Percentiles rank a stretch among this genome's conserved stretches.
Conservation (phyloP, 2,329 filamentous ascomycete species). For the Paecilomyces sp. region DNA sequence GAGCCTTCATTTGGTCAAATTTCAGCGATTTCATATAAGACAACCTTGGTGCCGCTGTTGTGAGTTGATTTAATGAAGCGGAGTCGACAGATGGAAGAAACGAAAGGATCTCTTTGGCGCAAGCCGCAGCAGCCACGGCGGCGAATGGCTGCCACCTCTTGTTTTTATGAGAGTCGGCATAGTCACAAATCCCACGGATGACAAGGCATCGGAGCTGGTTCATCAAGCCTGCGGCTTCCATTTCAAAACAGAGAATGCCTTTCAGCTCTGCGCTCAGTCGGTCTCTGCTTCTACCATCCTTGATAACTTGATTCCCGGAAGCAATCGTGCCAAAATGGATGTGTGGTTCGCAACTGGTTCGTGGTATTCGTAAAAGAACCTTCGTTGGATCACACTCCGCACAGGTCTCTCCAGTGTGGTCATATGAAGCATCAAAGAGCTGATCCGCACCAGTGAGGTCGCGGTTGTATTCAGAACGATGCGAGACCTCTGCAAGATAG, state of each 20-base stretch:
- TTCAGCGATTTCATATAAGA: background rate
- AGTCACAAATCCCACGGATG: slow-evolving; percentile 36
- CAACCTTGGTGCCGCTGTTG: background rate
- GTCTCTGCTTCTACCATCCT: slow-evolving; percentile 9
- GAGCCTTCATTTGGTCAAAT: slow-evolving; percentile 5
- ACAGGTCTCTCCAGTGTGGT: background rate
- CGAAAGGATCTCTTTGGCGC: slow-evolving; percentile 12
- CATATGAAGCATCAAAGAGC: background rate
- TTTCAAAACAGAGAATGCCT: slow-evolving; percentile 18
- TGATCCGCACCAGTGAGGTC: background rate
- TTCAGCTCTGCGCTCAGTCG: slow-evolving; percentile 4
- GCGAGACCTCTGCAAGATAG: slow-evolving; percentile 1
- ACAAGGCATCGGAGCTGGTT: slow-evolving; percentile 27
- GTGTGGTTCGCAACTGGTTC: background rate
- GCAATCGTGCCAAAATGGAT: slow-evolving; percentile 16
- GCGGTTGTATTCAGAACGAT: slow-evolving; percentile 3
- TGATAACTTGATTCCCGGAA: slow-evolving; percentile 17
- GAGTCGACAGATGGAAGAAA: background rate
- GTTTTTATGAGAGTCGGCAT: slow-evolving; percentile 33
- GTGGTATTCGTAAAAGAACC: slow-evolving; percentile 1
- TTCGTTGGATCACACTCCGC: background rate
- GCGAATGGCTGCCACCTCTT: slow-evolving; percentile 31
- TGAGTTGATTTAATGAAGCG: background rate
- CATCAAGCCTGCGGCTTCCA: slow-evolving; percentile 21
- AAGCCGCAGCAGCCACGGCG: slow-evolving; percentile 21